Conservation (phyloP, 768 basidiomycete species). For the Lactarius tabidus region DNA sequence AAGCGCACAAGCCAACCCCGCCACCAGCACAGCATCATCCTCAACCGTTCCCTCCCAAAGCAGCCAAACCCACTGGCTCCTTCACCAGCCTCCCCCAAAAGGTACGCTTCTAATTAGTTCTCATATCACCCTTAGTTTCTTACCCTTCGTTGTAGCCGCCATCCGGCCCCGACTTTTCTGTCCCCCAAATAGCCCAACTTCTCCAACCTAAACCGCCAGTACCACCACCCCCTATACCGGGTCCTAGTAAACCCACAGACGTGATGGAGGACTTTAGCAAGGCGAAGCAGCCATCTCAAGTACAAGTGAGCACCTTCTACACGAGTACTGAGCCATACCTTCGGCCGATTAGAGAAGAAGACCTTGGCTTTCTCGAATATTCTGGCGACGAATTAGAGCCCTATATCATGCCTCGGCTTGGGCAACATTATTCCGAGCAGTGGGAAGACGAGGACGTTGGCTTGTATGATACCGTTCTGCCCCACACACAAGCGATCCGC, state of each 20-base stretch:
- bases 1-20: constrained; percentile 56
- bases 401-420: constrained; percentile 81
- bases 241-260: constrained; percentile 78
- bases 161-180: constrained; percentile 55
- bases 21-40: constrained; percentile 35
- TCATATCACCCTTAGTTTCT: neutral
- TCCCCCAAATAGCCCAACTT: constrained; percentile 49
- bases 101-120: constrained; percentile 33
- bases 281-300: constrained; percentile 70
- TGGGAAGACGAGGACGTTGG: constrained; percentile 91
- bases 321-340: constrained; percentile 86
- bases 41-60: constrained; percentile 46
- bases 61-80: constrained; percentile 49
- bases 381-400: constrained; percentile 89
- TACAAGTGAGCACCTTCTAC: constrained; percentile 74
- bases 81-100: constrained; percentile 45
- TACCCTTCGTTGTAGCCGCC: constrained; percentile 28
- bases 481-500: constrained; percentile 39
- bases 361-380: constrained; percentile 89
- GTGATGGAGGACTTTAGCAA: constrained; percentile 90
- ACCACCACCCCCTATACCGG: constrained; percentile 61
- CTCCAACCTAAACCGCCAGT: constrained; percentile 60
- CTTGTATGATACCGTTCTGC: constrained; percentile 41
- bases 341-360: constrained; percentile 88
- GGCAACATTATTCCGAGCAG: constrained; percentile 79